A percentile compares a stretch with the other conserved stretches of the same genome.
These are phyloP conservation scores for Erysiphe pulchra DNA, from an alignment of 2,329 filamentous ascomycete species.

Conservation along the genomic window DNA sequence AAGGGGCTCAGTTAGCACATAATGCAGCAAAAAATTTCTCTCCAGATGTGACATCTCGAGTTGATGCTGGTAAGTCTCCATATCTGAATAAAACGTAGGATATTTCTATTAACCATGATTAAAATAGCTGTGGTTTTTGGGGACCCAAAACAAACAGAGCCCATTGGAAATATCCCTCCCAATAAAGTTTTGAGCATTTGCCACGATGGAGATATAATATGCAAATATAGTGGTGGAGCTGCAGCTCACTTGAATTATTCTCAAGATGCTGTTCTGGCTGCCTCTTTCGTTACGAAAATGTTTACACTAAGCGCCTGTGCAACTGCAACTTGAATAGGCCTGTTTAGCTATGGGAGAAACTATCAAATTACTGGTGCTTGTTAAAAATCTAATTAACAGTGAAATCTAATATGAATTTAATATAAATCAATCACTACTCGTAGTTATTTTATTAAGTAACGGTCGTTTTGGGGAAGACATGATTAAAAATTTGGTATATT, in stretches of 20 bases:
- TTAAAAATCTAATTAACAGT: no score
- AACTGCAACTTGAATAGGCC: no score
- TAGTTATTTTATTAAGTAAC: no score
- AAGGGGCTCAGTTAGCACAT: slow-evolving; percentile 1
- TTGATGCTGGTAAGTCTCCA: background rate
- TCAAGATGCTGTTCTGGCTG: slow-evolving; percentile 14
- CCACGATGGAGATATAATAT: slow-evolving; percentile 24
- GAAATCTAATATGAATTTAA: no score
- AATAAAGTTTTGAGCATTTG: slow-evolving; percentile 20
- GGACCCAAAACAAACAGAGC: slow-evolving; percentile 13
- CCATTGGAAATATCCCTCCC: slow-evolving; percentile 7
- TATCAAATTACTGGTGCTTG: no score
- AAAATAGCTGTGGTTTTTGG: slow-evolving; percentile 18
- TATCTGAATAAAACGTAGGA: background rate
- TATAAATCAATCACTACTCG: no score
- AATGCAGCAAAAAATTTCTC: background rate
- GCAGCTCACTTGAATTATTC: slow-evolving; percentile 18
- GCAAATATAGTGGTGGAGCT: slow-evolving; percentile 18
- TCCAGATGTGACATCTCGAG: slow-evolving; percentile 4
- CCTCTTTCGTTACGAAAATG: slow-evolving; percentile 12
- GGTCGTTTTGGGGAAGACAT: no score
- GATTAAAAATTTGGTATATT: no score
- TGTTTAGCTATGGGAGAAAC: no score
- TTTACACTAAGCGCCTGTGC: no score
- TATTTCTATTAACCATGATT: background rate